Conservation (phyloP, 2,329 filamentous ascomycete species). For the Alternaria longipes region DNA sequence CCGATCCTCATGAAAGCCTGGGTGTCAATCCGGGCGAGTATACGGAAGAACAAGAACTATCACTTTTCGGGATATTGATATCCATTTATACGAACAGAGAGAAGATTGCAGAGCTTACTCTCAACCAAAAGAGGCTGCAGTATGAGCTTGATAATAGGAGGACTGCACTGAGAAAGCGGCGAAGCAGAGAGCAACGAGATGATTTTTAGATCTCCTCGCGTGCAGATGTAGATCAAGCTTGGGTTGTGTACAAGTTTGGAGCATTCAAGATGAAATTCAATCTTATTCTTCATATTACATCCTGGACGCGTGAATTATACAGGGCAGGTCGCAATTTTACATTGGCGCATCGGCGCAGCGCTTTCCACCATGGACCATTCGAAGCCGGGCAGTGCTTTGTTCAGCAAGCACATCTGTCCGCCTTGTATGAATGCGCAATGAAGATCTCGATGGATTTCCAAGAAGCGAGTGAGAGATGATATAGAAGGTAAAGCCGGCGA, state of each 20-base stretch:
- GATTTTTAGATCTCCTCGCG: not conserved
- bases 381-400: too few relatives aligned
- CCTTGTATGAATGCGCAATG: too few relatives aligned
- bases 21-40: not conserved
- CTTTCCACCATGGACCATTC: not conserved
- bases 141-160: not conserved
- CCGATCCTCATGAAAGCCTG: not conserved
- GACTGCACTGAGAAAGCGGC: not conserved
- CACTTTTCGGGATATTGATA: not conserved
- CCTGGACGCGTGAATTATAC: not conserved
- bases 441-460: too few relatives aligned
- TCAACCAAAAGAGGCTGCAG: not conserved
- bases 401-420: too few relatives aligned
- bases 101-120: not conserved
- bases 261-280: not conserved
- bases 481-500: too few relatives aligned
- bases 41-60: not conserved
- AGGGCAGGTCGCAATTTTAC: not conserved
- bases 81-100: not conserved
- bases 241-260: not conserved
- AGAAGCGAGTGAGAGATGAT: too few relatives aligned
- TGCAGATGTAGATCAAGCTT: not conserved
- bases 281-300: not conserved
- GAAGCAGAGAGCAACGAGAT: not conserved
- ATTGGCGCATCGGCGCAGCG: too few relatives aligned